A percentile compares a stretch with the other conserved stretches of the same genome.
Conservation (phyloP, 164 flowering plant genomes). For the Paratinospora sagittata region DNA sequence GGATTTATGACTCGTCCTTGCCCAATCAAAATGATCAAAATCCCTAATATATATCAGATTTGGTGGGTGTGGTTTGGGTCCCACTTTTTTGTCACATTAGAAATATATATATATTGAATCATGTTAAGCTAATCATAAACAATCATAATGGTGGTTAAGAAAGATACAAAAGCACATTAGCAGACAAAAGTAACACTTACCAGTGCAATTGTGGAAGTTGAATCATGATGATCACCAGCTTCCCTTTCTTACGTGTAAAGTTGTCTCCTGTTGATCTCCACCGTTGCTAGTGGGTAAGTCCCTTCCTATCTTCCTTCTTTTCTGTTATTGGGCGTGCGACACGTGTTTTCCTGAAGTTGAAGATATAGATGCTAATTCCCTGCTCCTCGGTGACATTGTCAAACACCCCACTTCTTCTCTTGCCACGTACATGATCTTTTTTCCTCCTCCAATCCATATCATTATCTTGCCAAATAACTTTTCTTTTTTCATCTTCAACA, state of each 20-base stretch:
- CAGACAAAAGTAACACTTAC: neutral
- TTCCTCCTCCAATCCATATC: too few relatives aligned
- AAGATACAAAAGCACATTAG: neutral
- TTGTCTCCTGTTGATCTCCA: neutral
- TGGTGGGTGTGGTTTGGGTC: neutral
- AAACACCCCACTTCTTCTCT: neutral
- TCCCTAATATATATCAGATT: too few relatives aligned
- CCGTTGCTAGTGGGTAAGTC: neutral
- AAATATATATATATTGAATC: neutral
- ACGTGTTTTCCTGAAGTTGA: neutral
- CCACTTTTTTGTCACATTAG: neutral
- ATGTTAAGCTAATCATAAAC: neutral
- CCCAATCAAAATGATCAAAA: neutral
- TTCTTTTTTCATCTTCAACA: too few relatives aligned
- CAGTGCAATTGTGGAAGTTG: neutral
- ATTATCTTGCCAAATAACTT: too few relatives aligned
- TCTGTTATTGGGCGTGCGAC: neutral
- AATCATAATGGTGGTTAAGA: constrained; percentile 1
- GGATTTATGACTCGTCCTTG: neutral
- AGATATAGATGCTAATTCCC: neutral
- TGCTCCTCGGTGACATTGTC: neutral
- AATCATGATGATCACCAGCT: neutral
- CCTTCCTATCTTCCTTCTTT: neutral
- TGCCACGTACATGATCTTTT: neutral
- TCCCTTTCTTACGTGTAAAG: neutral